Evolutionary conservation across 331 rosid species (phyloP), one percentile per base, ranked within the genome.

Genomic region (Malus hybrid): DNA sequence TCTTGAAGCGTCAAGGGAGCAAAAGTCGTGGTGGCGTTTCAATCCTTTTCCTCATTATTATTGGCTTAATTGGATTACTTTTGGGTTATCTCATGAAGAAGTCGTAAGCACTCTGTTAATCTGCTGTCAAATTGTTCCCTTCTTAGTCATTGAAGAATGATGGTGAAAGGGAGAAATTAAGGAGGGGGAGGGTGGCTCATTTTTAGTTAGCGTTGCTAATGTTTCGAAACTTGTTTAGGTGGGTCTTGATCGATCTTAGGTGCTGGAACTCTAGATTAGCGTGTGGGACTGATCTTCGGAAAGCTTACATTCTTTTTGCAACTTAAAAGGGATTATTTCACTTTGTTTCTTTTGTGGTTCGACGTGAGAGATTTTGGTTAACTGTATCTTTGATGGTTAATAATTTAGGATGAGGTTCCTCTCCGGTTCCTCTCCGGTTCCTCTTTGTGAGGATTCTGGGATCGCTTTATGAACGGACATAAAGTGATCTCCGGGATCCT

Each of bases 51-150:
- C 91, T 92, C 84, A 65, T 87, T 78, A 31, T 92, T 24, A 61
- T 87, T 10, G 96, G 95, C 52, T 74, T 94, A 75, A 67, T 94
- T 57, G 96, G 97, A 82, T 69, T 85, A 67, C 81, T 90, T 80
- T 60, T 87, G 82, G 99, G 99, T 57, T 94, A 90, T 78, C 67
- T 88, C 84, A 60, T 90, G 86, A 91, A 87, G 84, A 86, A 81
- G 82, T 73, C 91, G 65, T 92, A 81, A 86, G 83, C 67, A 28
- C 22, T 20, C 71, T 10, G 11, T 76, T 22, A 3, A 82, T 77
- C 73, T 66, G 78, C 54, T 84, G 75, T 65, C 84, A 66, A 52
- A 50, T 52, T 79, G 50, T 74, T 80, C 77, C 76, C 78, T 69
- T 82, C 80, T 14, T 74, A 73, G 80, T 79, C 61, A 80, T 81